Evolutionary conservation across 495 filamentous ascomycete genomes (phyloP).

Genomic region (Aspergillus incahuasiensis): DNA sequence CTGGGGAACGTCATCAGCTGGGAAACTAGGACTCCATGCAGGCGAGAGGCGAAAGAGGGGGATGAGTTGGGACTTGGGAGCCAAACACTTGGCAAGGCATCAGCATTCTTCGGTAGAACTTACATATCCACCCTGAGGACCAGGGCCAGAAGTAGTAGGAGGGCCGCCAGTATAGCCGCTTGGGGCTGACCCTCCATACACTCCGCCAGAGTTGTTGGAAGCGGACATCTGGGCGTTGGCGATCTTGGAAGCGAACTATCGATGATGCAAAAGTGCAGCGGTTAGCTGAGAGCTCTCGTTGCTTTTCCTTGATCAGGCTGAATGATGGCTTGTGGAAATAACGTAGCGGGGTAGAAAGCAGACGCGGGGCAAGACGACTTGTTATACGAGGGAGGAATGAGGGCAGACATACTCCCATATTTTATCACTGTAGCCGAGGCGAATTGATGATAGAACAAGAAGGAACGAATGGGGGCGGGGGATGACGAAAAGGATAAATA

Average conservation of each 20-base stretch:
- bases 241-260: slow-evolving; percentile 45
- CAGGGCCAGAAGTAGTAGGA: slow-evolving; percentile 23
- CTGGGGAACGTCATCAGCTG: slow-evolving; percentile 2
- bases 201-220: slow-evolving; percentile 25
- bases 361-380: slow-evolving; percentile 10
- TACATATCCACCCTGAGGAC: slow-evolving; percentile 32
- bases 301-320: not conserved
- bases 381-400: not conserved
- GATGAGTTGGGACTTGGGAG: not conserved
- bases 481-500: not conserved
- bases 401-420: slow-evolving; percentile 8
- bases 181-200: slow-evolving; percentile 37
- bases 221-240: slow-evolving; percentile 30
- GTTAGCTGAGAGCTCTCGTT: slow-evolving; percentile 4
- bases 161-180: slow-evolving; percentile 42
- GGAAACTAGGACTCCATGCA: not conserved
- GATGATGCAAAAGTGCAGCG: slow-evolving; percentile 14
- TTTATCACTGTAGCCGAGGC: not conserved
- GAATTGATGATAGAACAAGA: not conserved
- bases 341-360: slow-evolving; percentile 6
- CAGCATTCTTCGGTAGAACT: slow-evolving; percentile 19
- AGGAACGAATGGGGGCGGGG: not conserved
- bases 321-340: not conserved
- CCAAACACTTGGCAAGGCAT: not conserved
- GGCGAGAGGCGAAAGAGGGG: slow-evolving; percentile 10